These are phyloP conservation scores for Metschnikowia shivogae DNA, from an alignment of 805 yeast genomes.

Conservation along the genomic window DNA sequence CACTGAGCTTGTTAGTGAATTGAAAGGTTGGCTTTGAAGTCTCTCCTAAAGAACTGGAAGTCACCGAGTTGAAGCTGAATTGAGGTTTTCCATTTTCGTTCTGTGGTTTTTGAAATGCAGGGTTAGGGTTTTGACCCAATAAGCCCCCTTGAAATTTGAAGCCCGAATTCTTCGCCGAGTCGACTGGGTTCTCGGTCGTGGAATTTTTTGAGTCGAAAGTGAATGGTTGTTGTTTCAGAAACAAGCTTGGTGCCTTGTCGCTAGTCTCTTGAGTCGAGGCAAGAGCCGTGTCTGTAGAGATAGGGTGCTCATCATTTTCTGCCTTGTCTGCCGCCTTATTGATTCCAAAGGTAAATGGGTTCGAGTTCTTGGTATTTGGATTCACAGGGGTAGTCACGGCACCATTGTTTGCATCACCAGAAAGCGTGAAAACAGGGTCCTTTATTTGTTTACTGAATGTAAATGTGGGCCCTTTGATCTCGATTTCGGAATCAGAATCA, in stretches of 20 bases:
- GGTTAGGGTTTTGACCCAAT: background rate
- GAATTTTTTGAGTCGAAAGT: background rate
- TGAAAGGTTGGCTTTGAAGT: background rate
- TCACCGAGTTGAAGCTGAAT: background rate
- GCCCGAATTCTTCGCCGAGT: background rate
- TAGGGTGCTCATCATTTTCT: background rate
- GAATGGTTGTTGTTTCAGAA: background rate
- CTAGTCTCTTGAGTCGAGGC: background rate
- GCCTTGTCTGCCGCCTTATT: background rate
- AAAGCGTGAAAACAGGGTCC: slow-evolving; percentile 31
- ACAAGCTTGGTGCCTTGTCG: background rate
- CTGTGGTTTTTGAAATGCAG: background rate
- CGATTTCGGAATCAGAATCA: slow-evolving; percentile 58
- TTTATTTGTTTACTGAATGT: slow-evolving; percentile 36
- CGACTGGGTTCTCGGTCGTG: background rate
- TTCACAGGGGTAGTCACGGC: background rate
- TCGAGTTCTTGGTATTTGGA: background rate
- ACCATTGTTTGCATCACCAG: background rate
- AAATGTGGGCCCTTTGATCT: slow-evolving; percentile 72
- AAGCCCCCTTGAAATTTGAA: background rate
- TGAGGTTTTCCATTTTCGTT: background rate
- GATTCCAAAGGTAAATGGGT: background rate
- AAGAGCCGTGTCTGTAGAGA: background rate
- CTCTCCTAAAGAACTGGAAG: background rate
- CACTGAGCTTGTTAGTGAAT: background rate